phyloP scores from a whole-genome alignment of 805 yeast genomes.

The Metschnikowia anglica region DNA sequence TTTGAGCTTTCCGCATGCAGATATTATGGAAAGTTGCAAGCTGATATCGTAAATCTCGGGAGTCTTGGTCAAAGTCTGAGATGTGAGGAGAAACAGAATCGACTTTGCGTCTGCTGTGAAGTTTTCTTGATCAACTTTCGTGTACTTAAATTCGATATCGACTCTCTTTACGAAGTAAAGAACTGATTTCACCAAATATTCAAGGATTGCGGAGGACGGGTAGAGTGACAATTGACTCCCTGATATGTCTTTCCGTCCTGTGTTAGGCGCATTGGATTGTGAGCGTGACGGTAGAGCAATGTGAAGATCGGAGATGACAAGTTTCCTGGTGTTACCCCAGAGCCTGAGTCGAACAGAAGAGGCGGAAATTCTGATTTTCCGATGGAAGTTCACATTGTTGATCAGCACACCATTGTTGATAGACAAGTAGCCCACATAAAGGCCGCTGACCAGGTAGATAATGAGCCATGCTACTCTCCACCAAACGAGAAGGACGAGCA shows the following conservation, averaged over 20 bases:
- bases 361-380: constrained; percentile 18
- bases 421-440: constrained; percentile 33
- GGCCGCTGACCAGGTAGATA: constrained; percentile 31
- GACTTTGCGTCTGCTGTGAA: constrained; percentile 3
- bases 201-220: constrained; percentile 6
- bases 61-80: not conserved
- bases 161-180: constrained; percentile 2
- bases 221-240: constrained; percentile 13
- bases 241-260: not conserved
- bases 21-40: constrained; percentile 1
- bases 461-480: constrained; percentile 37
- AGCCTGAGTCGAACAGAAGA: constrained; percentile 31
- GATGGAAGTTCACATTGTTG: constrained; percentile 27
- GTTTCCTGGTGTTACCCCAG: constrained; percentile 39
- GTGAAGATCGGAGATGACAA: constrained; percentile 30
- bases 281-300: constrained; percentile 2
- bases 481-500: constrained; percentile 9
- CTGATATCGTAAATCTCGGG: not conserved
- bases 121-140: not conserved
- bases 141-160: constrained; percentile 13
- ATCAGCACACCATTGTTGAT: constrained; percentile 41
- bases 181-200: not conserved
- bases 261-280: not conserved
- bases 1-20: not conserved
- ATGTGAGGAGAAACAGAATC: constrained; percentile 3